Evolutionary conservation across 352 stramenopile genomes (phyloP), one percentile per base, ranked within the genome.

Genomic region (Pythium grandisporangium): DNA sequence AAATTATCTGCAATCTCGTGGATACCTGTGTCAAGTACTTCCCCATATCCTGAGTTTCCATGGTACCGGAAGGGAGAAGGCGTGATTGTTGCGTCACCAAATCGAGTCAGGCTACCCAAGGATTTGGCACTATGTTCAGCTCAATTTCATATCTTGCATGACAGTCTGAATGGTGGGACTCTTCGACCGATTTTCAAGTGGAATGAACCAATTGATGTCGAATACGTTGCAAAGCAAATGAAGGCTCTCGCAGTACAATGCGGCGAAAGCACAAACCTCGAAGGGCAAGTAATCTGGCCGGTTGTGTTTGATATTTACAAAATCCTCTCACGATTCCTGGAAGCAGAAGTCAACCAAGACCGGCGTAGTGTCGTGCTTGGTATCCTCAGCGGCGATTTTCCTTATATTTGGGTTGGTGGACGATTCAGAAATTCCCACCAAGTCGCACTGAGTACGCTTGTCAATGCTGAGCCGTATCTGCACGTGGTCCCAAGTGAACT

Each of bases 381-480:
- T 6, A 51, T 70, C 22, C 49, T 84, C 5, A 52, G 44, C 12
- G 63, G 58, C 11, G 60, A 70, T 25, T 53, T 67, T 10, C 64
- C 66, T 8, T 85, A 66, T 37, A 49, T 88, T 13, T 85, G 71
- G 74, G 65, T 82, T 45, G 67, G 70, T 22, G 61, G 71, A 25
- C 54, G 51, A 19, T 88, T 88, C 45, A 68, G 76, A 19, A 60
- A 47, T 24, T 46, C 61, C 11, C 63, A 49, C 41, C 67, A 80
- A 37, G 74, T 88, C 12, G 71, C 69, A 16, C 56, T 68, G 21
- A 62, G 53, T 10, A 59, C 61, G 23, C 43, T 59, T 27, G 58
- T 84, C 29, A 80, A 77, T 38, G 71, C 71, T 1, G 65, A 88
- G 41, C 71, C 71, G 5, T 84, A 85, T 40, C 57, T 88, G 26